Conservation (phyloP, 768 basidiomycete species). For the Roridomyces roridus region DNA sequence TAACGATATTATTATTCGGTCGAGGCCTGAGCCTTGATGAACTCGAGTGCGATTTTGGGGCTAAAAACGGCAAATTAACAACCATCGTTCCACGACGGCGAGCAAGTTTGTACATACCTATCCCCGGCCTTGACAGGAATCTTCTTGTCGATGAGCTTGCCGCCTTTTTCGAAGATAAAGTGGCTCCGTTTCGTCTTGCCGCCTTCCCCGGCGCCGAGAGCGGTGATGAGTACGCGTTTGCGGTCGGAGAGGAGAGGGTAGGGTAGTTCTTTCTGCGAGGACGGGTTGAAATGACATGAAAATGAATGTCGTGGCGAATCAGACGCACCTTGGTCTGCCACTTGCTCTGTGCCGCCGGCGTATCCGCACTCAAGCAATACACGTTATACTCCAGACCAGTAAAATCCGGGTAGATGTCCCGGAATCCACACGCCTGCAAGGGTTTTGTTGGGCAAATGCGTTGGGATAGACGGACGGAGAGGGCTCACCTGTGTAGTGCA, state of each 20-base stretch:
- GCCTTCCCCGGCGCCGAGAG: constrained; percentile 80
- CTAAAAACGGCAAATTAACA: constrained; percentile 37
- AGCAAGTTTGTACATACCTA: constrained; percentile 54
- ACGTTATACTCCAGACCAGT: constrained; percentile 70
- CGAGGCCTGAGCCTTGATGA: too few relatives aligned
- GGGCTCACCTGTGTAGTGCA: constrained; percentile 61
- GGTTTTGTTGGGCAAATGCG: too few relatives aligned
- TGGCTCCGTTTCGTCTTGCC: constrained; percentile 91
- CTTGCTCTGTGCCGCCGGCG: constrained; percentile 73
- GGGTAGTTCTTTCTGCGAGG: constrained; percentile 74
- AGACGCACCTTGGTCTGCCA: constrained; percentile 83
- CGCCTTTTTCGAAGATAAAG: constrained; percentile 92
- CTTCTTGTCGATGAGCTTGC: constrained; percentile 84
- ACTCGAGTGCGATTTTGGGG: constrained; percentile 69
- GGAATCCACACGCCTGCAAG: constrained; percentile 87
- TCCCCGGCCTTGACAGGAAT: constrained; percentile 88
- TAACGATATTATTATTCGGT: too few relatives aligned
- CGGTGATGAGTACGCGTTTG: constrained; percentile 78
- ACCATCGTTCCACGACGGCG: neutral
- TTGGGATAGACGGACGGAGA: too few relatives aligned
- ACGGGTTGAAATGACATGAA: neutral
- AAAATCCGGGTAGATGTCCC: constrained; percentile 84
- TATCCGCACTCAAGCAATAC: constrained; percentile 86
- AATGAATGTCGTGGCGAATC: neutral
- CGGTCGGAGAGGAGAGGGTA: constrained; percentile 91